Conservation (phyloP, 2,329 filamentous ascomycete species). For the Sporothrix brasiliensis region DNA sequence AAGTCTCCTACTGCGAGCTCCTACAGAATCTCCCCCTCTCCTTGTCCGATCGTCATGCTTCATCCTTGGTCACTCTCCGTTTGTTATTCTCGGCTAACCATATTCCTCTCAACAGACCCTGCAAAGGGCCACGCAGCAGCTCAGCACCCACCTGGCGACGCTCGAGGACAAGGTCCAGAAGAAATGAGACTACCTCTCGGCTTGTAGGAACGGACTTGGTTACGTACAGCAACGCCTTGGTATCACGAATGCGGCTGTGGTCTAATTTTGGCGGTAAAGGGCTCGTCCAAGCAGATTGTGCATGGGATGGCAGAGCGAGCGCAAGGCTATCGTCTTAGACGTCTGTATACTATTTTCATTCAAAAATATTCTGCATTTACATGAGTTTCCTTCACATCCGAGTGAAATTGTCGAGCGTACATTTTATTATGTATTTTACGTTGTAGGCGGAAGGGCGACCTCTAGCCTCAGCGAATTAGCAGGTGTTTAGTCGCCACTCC, state of each 20-base stretch:
- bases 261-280: neutral
- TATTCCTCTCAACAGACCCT: constrained; percentile 62
- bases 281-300: constrained; percentile 16
- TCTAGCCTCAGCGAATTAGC: no score
- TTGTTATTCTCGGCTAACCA: neutral
- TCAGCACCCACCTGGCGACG: constrained; percentile 79
- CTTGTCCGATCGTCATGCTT: no score
- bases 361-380: neutral
- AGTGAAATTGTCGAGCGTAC: no score
- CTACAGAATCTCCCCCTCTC: no score
- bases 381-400: neutral
- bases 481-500: neutral
- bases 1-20: no score
- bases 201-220: neutral
- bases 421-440: no score
- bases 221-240: neutral
- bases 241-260: neutral
- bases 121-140: constrained; percentile 81
- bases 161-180: constrained; percentile 78
- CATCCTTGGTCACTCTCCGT: neutral
- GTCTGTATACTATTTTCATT: constrained; percentile 27
- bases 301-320: neutral
- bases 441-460: no score
- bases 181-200: constrained; percentile 47
- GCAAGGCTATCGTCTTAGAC: neutral